Percentiles rank a stretch among this genome's conserved stretches.
Conservation (phyloP, 805 yeast genomes). For the Clavispora carvajalis region DNA sequence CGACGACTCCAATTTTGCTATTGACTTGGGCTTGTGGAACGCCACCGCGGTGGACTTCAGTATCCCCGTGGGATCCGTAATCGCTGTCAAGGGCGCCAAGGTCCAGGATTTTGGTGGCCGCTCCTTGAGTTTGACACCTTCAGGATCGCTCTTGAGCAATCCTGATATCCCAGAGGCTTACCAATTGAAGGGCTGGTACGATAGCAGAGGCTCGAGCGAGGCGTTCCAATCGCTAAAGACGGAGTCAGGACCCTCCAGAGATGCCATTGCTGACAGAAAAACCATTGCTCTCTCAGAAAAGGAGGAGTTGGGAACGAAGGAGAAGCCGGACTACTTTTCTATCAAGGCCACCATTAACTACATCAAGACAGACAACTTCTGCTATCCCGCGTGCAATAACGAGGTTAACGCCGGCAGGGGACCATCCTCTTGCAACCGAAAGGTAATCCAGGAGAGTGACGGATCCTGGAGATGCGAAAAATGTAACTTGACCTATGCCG, state of each 20-base stretch:
- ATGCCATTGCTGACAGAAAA: slow-evolving; percentile 50
- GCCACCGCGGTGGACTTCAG: slow-evolving; percentile 74
- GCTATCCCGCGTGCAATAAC: slow-evolving; percentile 83
- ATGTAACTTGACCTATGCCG: slow-evolving; percentile 65
- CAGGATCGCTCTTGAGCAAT: slow-evolving; percentile 69
- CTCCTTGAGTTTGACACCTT: slow-evolving; percentile 70
- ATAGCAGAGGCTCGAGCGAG: slow-evolving; percentile 63
- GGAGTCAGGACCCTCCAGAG: slow-evolving; percentile 35
- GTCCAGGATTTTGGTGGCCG: slow-evolving; percentile 87
- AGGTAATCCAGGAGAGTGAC: slow-evolving; percentile 64
- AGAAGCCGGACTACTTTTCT: slow-evolving; percentile 73
- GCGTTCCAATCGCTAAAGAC: slow-evolving; percentile 57
- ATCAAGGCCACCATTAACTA: slow-evolving; percentile 70
- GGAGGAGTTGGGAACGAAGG: slow-evolving; percentile 66
- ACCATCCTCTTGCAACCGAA: slow-evolving; percentile 59
- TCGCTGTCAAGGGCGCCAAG: slow-evolving; percentile 87
- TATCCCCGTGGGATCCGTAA: slow-evolving; percentile 70
- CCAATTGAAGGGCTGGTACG: slow-evolving; percentile 91
- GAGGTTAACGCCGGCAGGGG: slow-evolving; percentile 36
- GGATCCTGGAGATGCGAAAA: slow-evolving; percentile 92
- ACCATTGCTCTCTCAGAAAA: slow-evolving; percentile 61
- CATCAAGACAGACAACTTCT: slow-evolving; percentile 68
- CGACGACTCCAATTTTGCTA: slow-evolving; percentile 74
- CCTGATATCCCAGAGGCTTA: slow-evolving; percentile 91
- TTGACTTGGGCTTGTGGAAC: slow-evolving; percentile 87